Percentiles rank a stretch among this genome's conserved stretches.
phyloP scores from a whole-genome alignment of 257 asterid species.

The Forsythia viridissima region DNA sequence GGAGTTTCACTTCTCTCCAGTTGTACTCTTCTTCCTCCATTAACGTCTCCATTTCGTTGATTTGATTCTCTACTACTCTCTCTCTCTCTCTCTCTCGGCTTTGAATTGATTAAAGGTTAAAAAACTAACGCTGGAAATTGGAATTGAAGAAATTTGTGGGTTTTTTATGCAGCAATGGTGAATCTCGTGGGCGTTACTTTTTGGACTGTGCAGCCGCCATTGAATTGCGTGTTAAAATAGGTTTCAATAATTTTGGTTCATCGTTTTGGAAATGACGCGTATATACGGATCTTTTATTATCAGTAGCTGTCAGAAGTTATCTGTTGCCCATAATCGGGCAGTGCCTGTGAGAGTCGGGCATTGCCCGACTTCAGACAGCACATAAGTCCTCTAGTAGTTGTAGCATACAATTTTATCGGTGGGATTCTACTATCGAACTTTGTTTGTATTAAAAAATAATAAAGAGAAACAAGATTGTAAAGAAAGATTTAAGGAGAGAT shows the following conservation, averaged over 20 bases:
- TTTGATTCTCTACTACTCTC: background rate
- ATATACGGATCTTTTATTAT: no score
- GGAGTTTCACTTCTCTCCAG: conserved; percentile 76
- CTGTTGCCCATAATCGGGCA: no score
- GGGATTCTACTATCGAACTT: no score
- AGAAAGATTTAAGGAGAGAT: no score
- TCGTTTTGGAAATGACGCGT: background rate
- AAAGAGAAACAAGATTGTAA: no score
- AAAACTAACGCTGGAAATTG: background rate
- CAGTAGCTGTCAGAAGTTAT: no score
- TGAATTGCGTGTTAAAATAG: background rate
- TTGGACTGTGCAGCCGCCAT: background rate
- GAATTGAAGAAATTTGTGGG: background rate
- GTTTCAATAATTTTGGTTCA: background rate
- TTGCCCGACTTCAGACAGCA: no score
- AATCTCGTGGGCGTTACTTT: background rate
- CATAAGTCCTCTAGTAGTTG: no score
- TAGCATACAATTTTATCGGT: no score
- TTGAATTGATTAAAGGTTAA: background rate
- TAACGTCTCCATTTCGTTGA: conserved; percentile 53
- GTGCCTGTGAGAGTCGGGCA: no score
- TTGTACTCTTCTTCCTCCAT: conserved; percentile 81
- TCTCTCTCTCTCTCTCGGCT: background rate
- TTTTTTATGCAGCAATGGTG: background rate
- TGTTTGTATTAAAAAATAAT: no score